Evolutionary conservation across 495 filamentous ascomycete genomes (phyloP), one percentile per base, ranked within the genome.

Genomic region (Hypoxylon subgilvum): DNA sequence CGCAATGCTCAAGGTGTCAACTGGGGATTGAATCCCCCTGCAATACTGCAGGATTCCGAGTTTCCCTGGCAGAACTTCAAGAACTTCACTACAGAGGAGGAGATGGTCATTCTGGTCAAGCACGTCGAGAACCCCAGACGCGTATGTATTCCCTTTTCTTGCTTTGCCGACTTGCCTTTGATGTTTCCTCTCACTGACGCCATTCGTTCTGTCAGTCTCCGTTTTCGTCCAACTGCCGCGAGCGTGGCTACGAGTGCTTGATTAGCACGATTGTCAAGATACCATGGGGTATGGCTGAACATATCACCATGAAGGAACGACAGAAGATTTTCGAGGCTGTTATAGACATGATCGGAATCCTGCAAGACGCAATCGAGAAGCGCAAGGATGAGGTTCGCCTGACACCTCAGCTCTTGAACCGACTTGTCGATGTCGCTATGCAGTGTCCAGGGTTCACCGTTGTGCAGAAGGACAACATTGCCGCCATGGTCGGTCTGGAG

Each of bases 181-280:
- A 18, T 49, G 14, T 3, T n/a, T 30, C 21, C 17, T n/a, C n/a
- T 38, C 28, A n/a, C 51, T 68, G 19, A 69, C 30, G 6, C 30
- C 47, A 27, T 18, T 13, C n/a, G n/a, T n/a, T 41, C 7, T 0
- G 9, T 17, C 43, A 91, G 87, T 86, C 85, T 36, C 80, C 80
- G 1, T 92, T 85, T 63, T 77, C 82, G 3, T 72, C 71, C 22
- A 82, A 86, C 48, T 88, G 84, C 51, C 84, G 83, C 4, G 85
- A 91, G 71, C 86, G 89, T 1, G 81, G 85, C 7, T 92, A 84
- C 57, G 90, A 94, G 74, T 86, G 80, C 31, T 79, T 89, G 66
- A 88, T 91, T 57, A 88, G 83, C 58, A 89, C 85, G 0, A 73
- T 94, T 43, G 81, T 82, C 63, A 94, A 92, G 77, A 77, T 87